Evolutionary conservation across 2,329 filamentous ascomycete species (phyloP).

Genomic region (Knufia fluminis): DNA sequence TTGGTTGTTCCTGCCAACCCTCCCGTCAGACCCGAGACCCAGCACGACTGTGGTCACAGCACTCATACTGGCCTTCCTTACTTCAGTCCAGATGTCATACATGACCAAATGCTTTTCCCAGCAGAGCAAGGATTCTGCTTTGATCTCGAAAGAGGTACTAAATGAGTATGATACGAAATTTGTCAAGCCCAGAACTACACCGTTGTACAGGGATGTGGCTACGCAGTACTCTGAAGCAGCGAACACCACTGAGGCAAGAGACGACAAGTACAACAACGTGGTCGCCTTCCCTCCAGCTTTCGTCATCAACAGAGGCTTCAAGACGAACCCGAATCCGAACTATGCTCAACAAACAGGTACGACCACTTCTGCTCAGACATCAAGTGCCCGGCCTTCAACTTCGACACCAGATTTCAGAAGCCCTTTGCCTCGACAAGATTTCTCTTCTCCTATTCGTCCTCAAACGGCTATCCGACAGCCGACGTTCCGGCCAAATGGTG

Average conservation of each 20-base stretch:
- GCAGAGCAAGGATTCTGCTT: constrained; percentile 71
- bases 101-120: constrained; percentile 68
- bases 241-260: constrained; percentile 30
- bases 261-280: constrained; percentile 44
- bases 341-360: constrained; percentile 63
- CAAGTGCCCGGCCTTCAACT: constrained; percentile 26
- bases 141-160: constrained; percentile 86
- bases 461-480: constrained; percentile 45
- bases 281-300: constrained; percentile 54
- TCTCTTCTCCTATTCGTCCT: constrained; percentile 36
- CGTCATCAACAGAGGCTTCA: constrained; percentile 64
- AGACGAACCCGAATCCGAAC: constrained; percentile 73
- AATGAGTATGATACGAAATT: constrained; percentile 95
- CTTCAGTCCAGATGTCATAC: constrained; percentile 68
- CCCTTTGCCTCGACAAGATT: constrained; percentile 39
- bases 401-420: constrained; percentile 35
- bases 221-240: constrained; percentile 58
- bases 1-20: constrained; percentile 73
- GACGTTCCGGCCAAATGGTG: constrained; percentile 39
- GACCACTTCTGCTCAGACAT: constrained; percentile 39
- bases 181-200: constrained; percentile 81
- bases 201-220: constrained; percentile 65
- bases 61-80: constrained; percentile 61
- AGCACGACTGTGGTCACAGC: constrained; percentile 80
- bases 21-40: constrained; percentile 64